Evolutionary conservation across 768 basidiomycete genomes (phyloP), one percentile per base, ranked within the genome.

Genomic region (Suillus americanus): DNA sequence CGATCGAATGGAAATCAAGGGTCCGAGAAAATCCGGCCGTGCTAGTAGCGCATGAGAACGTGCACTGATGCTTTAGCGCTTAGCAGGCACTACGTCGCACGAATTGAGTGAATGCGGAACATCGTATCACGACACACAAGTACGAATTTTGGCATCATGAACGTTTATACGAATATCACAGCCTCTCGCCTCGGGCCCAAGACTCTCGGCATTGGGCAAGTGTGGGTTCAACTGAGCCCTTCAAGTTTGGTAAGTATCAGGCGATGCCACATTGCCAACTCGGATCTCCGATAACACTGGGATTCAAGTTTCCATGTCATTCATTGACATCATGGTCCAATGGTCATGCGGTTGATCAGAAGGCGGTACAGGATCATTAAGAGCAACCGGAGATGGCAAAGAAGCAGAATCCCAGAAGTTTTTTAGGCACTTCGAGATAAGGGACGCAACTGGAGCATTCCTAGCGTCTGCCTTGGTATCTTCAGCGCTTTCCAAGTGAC

Each of bases 171-270:
- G 85, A 35, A 94, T 72, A 95, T 59, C 4, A 86, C 84, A 0
- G 93, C 83, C 85, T 64, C 85, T 64, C 91, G 82, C 38, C 88
- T 82, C 14, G 94, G 71, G n/a, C 89, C 89, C 89, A 23, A 92
- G 65, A 1, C 81, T 80, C 51, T 82, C 80, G 3, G 92, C n/a
- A n/a, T n/a, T n/a, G n/a, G n/a, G n/a, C 86, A 20, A 96, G 75
- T 8, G 76, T 69, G 5, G 67, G 20, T 74, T 95, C 51, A 53
- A 18, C 92, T 5, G 92, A 85, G 18, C 86, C 89, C 67, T 83
- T 82, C 23, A 50, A 25, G 48, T 50, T 50, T 8, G 90, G 87
- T 16, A 95, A 77, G n/a, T n/a, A n/a, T n/a, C n/a, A n/a, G n/a
- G n/a, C n/a, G n/a, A n/a, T n/a, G n/a, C n/a, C n/a, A n/a, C n/a